These are phyloP conservation scores for Citrus reticulata DNA, from an alignment of 345 rosid species.

Conservation along the genomic window DNA sequence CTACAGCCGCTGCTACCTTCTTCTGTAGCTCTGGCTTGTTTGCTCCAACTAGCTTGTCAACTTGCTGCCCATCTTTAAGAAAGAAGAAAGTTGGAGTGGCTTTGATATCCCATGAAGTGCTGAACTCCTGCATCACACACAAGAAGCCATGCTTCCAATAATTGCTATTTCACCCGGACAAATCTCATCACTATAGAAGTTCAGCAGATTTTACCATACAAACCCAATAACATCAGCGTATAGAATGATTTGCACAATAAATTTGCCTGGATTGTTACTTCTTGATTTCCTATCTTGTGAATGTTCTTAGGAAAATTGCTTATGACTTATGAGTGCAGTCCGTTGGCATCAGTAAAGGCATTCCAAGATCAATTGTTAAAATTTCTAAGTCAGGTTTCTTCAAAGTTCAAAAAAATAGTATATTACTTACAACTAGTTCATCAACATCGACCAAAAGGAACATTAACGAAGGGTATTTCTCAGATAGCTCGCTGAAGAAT, in stretches of 20 bases:
- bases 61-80: slow-evolving; percentile 72
- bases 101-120: slow-evolving; percentile 82
- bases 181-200: neutral
- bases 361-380: neutral
- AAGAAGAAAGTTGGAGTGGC: slow-evolving; percentile 93
- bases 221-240: neutral
- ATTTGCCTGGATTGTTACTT: neutral
- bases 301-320: neutral
- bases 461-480: slow-evolving; percentile 62
- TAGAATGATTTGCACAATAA: neutral
- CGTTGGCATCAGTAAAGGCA: neutral
- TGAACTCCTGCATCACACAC: slow-evolving; percentile 55
- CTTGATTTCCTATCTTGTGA: neutral
- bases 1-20: slow-evolving; percentile 49
- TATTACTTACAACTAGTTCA: slow-evolving; percentile 64
- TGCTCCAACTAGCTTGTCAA: slow-evolving; percentile 84
- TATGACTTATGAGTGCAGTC: neutral
- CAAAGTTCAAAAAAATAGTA: neutral
- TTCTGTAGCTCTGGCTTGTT: slow-evolving; percentile 81
- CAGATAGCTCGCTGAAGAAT: slow-evolving; percentile 58
- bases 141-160: neutral
- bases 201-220: neutral
- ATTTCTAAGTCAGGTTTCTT: neutral
- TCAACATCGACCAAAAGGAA: slow-evolving; percentile 79
- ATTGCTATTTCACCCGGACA: too few relatives aligned